phyloP scores from a whole-genome alignment of 2,329 filamentous ascomycete genomes.

The Penicillium sp. region DNA sequence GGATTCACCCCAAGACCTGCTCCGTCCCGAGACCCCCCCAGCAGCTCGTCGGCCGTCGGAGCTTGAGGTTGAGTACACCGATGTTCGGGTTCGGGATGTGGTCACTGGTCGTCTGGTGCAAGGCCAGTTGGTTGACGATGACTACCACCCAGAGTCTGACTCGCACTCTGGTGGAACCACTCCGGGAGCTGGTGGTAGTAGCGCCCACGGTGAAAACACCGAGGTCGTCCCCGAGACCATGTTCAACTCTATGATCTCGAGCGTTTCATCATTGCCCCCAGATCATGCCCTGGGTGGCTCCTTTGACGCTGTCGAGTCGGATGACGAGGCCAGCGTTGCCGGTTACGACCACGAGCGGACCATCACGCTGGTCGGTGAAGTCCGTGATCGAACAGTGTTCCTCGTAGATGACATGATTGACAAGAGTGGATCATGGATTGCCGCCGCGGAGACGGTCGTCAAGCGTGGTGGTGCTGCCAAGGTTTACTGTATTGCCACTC shows the following conservation, averaged over 20 bases:
- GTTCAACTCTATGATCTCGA: slow-evolving; percentile 81
- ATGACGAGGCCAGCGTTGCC: slow-evolving; percentile 68
- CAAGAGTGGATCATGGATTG: slow-evolving; percentile 95
- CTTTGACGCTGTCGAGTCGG: slow-evolving; percentile 83
- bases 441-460: slow-evolving; percentile 93
- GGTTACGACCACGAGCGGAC: slow-evolving; percentile 86
- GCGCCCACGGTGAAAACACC: slow-evolving; percentile 52
- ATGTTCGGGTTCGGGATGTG: slow-evolving; percentile 84
- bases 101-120: slow-evolving; percentile 90
- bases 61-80: slow-evolving; percentile 67
- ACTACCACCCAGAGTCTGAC: slow-evolving; percentile 79
- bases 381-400: slow-evolving; percentile 84
- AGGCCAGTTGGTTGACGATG: slow-evolving; percentile 93
- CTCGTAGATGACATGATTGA: slow-evolving; percentile 99
- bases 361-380: slow-evolving; percentile 96
- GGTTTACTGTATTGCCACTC: slow-evolving; percentile 97
- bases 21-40: slow-evolving; percentile 46
- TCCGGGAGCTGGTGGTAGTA: slow-evolving; percentile 53
- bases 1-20: slow-evolving; percentile 34
- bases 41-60: slow-evolving; percentile 51
- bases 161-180: slow-evolving; percentile 60
- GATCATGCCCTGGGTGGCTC: slow-evolving; percentile 81
- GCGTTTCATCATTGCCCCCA: slow-evolving; percentile 72
- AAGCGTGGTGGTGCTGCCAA: slow-evolving; percentile 90
- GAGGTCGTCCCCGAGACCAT: slow-evolving; percentile 76